A percentile compares a stretch with the other conserved stretches of the same genome.
Conservation (phyloP, 495 filamentous ascomycete species). For the Polyplosphaeria fusca region DNA sequence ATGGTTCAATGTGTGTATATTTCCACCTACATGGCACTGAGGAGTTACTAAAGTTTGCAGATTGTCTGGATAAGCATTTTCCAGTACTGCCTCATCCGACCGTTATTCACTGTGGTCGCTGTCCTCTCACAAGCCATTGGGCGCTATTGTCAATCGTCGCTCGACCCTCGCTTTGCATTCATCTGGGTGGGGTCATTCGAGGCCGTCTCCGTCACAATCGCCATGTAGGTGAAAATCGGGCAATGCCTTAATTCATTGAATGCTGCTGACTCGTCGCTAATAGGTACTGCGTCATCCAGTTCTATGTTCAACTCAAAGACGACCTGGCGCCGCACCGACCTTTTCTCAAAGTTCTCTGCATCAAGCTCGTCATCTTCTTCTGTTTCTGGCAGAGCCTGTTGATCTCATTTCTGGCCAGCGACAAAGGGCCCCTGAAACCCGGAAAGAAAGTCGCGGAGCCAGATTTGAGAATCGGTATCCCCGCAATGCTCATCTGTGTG, state of each 20-base stretch:
- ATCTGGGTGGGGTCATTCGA: slow-evolving; percentile 77
- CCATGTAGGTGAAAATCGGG: too few species aligned
- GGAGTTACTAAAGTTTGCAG: slow-evolving; percentile 39
- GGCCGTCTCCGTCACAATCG: slow-evolving; percentile 70
- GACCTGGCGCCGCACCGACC: slow-evolving; percentile 68
- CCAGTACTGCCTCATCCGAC: slow-evolving; percentile 85
- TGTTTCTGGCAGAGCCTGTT: slow-evolving; percentile 75
- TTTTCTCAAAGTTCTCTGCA: slow-evolving; percentile 80
- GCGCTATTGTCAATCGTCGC: slow-evolving; percentile 73
- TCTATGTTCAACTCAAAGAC: slow-evolving; percentile 71
- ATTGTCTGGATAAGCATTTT: slow-evolving; percentile 84
- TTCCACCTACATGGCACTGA: too few species aligned
- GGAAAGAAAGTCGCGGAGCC: slow-evolving; percentile 60
- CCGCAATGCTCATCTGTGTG: slow-evolving; percentile 72
- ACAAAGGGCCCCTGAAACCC: slow-evolving; percentile 47
- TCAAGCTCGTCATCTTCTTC: slow-evolving; percentile 92
- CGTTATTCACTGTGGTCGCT: slow-evolving; percentile 78
- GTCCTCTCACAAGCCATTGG: slow-evolving; percentile 66
- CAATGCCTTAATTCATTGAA: too few species aligned
- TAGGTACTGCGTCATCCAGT: slow-evolving; percentile 88
- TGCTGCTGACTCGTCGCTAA: too few species aligned
- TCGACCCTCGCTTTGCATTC: slow-evolving; percentile 74
- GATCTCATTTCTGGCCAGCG: slow-evolving; percentile 16
- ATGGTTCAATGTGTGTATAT: slow-evolving; percentile 77
- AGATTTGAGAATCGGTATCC: slow-evolving; percentile 79